Evolutionary conservation across 1,284 basidiomycete genomes (phyloP).

Genomic region (Rhizopogon parksii): DNA sequence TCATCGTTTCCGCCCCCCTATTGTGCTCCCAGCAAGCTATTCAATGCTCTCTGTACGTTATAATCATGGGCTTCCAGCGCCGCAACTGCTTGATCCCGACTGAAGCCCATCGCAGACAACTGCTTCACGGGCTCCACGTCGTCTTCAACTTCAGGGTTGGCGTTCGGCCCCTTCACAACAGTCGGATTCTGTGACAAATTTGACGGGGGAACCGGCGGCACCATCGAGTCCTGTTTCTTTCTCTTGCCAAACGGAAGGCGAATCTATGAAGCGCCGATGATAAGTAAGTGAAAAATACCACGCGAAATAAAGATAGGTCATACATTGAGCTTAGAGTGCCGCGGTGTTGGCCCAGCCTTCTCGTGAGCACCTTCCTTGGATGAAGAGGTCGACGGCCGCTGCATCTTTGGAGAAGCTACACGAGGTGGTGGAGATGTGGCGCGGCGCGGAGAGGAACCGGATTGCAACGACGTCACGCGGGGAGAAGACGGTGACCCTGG

Average conservation of each 20-base stretch:
- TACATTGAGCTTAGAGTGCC: slow-evolving; percentile 70
- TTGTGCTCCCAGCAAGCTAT: slow-evolving; percentile 49
- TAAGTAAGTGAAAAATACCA: slow-evolving; percentile 11
- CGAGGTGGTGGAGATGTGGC: slow-evolving; percentile 47
- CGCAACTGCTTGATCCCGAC: slow-evolving; percentile 64
- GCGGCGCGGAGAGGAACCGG: slow-evolving; percentile 40
- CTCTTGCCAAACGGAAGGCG: slow-evolving; percentile 72
- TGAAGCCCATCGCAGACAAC: slow-evolving; percentile 78
- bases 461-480: slow-evolving; percentile 27
- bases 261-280: slow-evolving; percentile 39
- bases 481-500: slow-evolving; percentile 33
- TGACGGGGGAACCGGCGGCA: slow-evolving; percentile 39
- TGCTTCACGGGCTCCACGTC: slow-evolving; percentile 75
- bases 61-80: slow-evolving; percentile 74
- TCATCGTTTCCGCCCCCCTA: slow-evolving; percentile 7
- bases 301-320: slow-evolving; percentile 26
- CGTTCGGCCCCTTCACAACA: slow-evolving; percentile 40
- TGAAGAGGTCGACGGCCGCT: slow-evolving; percentile 47
- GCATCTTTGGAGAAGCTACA: slow-evolving; percentile 45
- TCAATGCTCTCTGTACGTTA: slow-evolving; percentile 66
- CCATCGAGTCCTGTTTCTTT: slow-evolving; percentile 52
- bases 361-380: slow-evolving; percentile 46
- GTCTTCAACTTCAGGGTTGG: slow-evolving; percentile 57
- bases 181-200: slow-evolving; percentile 36
- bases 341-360: slow-evolving; percentile 43